Evolutionary conservation across 2,329 filamentous ascomycete species (phyloP).

Genomic region (Huntiella bhutanensis): DNA sequence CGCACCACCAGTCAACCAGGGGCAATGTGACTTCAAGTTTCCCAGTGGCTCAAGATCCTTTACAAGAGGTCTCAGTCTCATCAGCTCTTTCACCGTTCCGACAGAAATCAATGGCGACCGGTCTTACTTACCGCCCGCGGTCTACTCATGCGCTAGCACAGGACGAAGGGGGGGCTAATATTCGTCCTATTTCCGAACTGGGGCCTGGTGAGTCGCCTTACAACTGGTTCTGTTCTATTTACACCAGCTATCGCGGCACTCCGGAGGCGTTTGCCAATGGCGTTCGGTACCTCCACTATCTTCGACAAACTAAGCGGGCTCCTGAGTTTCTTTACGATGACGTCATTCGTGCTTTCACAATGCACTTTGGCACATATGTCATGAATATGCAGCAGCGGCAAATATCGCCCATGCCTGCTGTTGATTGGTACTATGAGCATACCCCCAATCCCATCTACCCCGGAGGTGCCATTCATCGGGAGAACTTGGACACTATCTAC

Average conservation of each 20-base stretch:
- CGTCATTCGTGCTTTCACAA: slow-evolving; percentile 27
- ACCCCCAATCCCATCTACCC: slow-evolving; percentile 17
- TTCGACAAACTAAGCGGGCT: slow-evolving; percentile 19
- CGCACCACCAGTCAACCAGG: too few relatives aligned
- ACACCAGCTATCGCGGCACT: slow-evolving; percentile 25
- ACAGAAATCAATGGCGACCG: too few relatives aligned
- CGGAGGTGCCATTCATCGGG: slow-evolving; percentile 19
- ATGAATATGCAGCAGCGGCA: slow-evolving; percentile 12
- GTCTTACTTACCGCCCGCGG: too few relatives aligned
- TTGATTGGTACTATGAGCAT: slow-evolving; percentile 24
- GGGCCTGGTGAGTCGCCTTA: slow-evolving; percentile 16
- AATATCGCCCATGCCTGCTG: slow-evolving; percentile 18
- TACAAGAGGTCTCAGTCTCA: too few relatives aligned
- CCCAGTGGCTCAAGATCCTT: too few relatives aligned
- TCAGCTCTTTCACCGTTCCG: too few relatives aligned
- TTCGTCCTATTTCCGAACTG: too few relatives aligned
- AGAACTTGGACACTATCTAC: slow-evolving; percentile 19
- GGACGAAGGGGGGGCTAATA: too few relatives aligned
- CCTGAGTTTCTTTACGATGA: slow-evolving; percentile 32
- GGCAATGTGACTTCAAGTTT: too few relatives aligned
- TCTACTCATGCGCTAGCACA: too few relatives aligned
- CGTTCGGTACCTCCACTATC: slow-evolving; percentile 24
- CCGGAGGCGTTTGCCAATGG: slow-evolving; percentile 25
- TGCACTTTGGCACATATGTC: slow-evolving; percentile 25
- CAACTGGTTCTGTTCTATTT: slow-evolving; percentile 22